Conservation (phyloP, 176 grass and related monocot genomes). For the sorghum (Sorghum bicolor) region Sorghum_bicolor_NCBIv3 NC_012870.2:61376001-61376500, state of each 20-base stretch:
- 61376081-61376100: constrained; percentile 64
- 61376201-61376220: neutral
- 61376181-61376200: neutral
- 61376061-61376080: constrained; percentile 96
- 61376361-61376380: neutral
- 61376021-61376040: constrained; percentile 46
- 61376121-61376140: neutral
- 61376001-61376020: constrained; percentile 81
- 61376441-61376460: no score
- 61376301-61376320: neutral
- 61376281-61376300: neutral
- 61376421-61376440: no score
- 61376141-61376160: neutral
- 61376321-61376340: neutral
- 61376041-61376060: constrained; percentile 93
- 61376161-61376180: neutral
- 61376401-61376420: no score
- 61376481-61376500: no score
- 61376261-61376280: neutral
- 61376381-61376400: neutral
- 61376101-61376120: neutral
- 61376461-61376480: no score
- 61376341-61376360: neutral
- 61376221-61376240: neutral
- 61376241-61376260: neutral